phyloP scores from a whole-genome alignment of 306 rosid genomes.

The Prinsepia uniflora region DNA sequence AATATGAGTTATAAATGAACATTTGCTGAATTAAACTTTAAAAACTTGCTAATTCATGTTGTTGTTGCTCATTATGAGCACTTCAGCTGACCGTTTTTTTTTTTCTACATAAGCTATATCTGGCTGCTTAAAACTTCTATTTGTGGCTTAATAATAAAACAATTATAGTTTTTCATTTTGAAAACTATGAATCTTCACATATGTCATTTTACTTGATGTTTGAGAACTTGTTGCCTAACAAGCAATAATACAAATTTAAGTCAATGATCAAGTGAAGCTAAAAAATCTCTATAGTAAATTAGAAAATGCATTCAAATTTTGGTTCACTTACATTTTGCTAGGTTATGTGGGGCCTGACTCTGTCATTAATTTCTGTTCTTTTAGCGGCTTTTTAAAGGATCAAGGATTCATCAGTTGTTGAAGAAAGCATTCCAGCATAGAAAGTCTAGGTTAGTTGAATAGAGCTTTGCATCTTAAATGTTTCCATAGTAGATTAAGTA shows the following conservation, averaged over 20 bases:
- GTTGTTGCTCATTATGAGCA: too few species aligned
- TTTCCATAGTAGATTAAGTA: constrained; percentile 1
- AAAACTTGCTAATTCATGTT: too few species aligned
- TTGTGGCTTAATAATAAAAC: too few species aligned
- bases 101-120: too few species aligned
- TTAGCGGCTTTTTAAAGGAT: constrained; percentile 27
- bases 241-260: not conserved
- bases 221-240: not conserved
- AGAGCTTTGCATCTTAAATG: not conserved
- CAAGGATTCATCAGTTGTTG: constrained; percentile 32
- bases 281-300: not conserved
- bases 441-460: not conserved
- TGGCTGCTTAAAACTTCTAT: too few species aligned
- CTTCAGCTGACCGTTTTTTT: too few species aligned
- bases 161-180: too few species aligned
- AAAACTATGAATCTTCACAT: too few species aligned
- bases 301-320: not conserved
- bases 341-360: not conserved
- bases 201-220: too few species aligned
- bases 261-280: not conserved
- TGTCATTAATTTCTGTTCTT: constrained; percentile 18
- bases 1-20: too few species aligned
- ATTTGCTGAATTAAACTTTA: too few species aligned
- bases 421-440: constrained; percentile 34
- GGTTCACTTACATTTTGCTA: not conserved